phyloP scores from a whole-genome alignment of 75 land plant genomes.

The Selaginella tamariscina region DNA sequence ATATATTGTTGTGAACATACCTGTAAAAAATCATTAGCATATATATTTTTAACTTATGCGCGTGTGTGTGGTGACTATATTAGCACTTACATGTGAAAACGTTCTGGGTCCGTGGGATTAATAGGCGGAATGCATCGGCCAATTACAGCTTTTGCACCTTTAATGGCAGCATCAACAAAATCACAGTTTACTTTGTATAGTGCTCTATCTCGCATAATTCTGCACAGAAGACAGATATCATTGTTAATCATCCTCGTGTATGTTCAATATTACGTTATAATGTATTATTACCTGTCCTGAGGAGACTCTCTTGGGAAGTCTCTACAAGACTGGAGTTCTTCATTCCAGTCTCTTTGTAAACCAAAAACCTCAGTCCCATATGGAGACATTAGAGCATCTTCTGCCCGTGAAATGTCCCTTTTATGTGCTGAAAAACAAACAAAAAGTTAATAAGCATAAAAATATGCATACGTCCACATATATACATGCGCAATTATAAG shows the following conservation, averaged over 20 bases:
- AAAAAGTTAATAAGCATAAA: neutral
- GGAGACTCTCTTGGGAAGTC: slow-evolving; percentile 4
- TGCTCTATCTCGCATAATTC: slow-evolving; percentile 90
- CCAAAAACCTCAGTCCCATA: slow-evolving; percentile 3
- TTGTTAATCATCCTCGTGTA: no score
- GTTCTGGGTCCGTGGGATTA: slow-evolving; percentile 98
- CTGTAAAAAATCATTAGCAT: neutral
- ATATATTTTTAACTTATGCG: no score
- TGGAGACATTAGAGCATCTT: neutral
- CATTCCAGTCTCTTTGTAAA: slow-evolving; percentile 10
- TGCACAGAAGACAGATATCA: slow-evolving; percentile 29
- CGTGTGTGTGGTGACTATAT: neutral
- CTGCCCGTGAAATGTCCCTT: slow-evolving; percentile 6
- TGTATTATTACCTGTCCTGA: slow-evolving; percentile 8
- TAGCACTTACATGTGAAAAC: slow-evolving; percentile 90
- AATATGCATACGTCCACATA: neutral
- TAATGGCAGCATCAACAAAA: slow-evolving; percentile 92
- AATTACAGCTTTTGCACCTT: slow-evolving; percentile 91
- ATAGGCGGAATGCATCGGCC: slow-evolving; percentile 93
- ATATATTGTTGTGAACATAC: neutral
- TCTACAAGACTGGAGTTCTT: slow-evolving; percentile 7
- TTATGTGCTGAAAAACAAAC: neutral
- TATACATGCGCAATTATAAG: neutral
- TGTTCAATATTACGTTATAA: no score
- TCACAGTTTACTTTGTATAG: slow-evolving; percentile 96